These are phyloP conservation scores for Tolypocladium sp. DNA, from an alignment of 2,329 filamentous ascomycete genomes.

Conservation along the genomic window DNA sequence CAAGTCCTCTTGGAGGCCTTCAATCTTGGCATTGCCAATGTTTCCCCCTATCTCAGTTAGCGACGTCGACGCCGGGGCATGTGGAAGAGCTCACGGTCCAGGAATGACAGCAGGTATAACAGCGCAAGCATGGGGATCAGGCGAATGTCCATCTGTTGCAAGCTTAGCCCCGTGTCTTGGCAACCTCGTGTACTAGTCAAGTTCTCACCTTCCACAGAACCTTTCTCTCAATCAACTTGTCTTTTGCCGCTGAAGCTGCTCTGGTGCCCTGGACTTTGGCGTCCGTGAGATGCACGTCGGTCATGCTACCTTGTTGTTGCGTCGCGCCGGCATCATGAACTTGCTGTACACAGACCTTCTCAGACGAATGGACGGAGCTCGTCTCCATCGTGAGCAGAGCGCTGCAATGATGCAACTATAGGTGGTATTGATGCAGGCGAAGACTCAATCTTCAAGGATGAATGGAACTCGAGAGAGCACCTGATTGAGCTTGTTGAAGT, in stretches of 20 bases:
- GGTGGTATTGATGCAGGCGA: not conserved
- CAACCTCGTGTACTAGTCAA: too few relatives aligned
- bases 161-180: constrained; percentile 2
- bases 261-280: not conserved
- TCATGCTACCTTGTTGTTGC: not conserved
- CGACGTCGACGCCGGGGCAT: not conserved
- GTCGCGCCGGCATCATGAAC: not conserved
- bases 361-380: not conserved
- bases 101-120: constrained; percentile 60
- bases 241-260: not conserved
- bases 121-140: constrained; percentile 55
- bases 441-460: not conserved
- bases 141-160: constrained; percentile 36
- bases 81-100: constrained; percentile 37
- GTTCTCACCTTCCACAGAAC: constrained; percentile 43
- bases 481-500: not conserved
- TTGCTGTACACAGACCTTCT: not conserved
- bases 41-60: constrained; percentile 40
- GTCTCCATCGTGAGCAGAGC: not conserved
- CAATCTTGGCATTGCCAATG: constrained; percentile 58
- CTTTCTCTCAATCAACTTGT: constrained; percentile 36
- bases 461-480: not conserved
- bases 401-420: not conserved
- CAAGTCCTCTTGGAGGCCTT: constrained; percentile 41
- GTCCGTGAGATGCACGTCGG: not conserved